Conservation (phyloP, 2,329 filamentous ascomycete species). For the Xylariaceae sp. region DNA sequence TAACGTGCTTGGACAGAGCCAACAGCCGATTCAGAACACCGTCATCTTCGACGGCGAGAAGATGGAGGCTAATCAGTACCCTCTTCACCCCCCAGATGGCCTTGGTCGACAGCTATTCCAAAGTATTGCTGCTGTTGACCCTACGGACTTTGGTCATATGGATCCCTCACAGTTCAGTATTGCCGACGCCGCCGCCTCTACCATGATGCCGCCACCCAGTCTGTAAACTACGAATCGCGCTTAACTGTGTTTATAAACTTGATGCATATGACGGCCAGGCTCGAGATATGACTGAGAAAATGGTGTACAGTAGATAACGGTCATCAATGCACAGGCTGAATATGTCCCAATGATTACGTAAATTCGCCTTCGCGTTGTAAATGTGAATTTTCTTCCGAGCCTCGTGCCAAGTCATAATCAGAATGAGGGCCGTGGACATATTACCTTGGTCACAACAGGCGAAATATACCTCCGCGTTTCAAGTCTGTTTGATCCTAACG, state of each 20-base stretch:
- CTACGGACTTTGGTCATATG: too few relatives aligned
- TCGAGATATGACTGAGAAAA: background rate
- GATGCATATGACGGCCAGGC: too few relatives aligned
- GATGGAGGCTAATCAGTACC: constrained; percentile 74
- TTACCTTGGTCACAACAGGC: too few relatives aligned
- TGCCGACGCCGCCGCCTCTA: constrained; percentile 14
- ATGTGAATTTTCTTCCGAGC: too few relatives aligned
- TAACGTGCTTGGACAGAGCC: constrained; percentile 84
- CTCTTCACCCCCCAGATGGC: constrained; percentile 67
- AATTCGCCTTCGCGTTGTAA: too few relatives aligned
- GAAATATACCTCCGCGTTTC: too few relatives aligned
- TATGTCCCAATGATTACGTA: too few relatives aligned
- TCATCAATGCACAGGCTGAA: background rate
- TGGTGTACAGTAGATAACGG: background rate
- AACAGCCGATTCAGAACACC: constrained; percentile 95
- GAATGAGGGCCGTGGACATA: too few relatives aligned
- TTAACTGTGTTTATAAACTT: too few relatives aligned
- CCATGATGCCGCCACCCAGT: background rate
- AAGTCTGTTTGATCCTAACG: too few relatives aligned
- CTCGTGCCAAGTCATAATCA: too few relatives aligned
- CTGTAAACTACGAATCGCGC: background rate
- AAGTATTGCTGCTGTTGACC: too few relatives aligned
- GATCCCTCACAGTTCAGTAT: constrained; percentile 5
- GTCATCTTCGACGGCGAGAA: constrained; percentile 84
- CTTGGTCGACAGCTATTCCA: constrained; percentile 38